Conservation (phyloP, 2,329 filamentous ascomycete species). For the Mycosphaerella sp. region DNA sequence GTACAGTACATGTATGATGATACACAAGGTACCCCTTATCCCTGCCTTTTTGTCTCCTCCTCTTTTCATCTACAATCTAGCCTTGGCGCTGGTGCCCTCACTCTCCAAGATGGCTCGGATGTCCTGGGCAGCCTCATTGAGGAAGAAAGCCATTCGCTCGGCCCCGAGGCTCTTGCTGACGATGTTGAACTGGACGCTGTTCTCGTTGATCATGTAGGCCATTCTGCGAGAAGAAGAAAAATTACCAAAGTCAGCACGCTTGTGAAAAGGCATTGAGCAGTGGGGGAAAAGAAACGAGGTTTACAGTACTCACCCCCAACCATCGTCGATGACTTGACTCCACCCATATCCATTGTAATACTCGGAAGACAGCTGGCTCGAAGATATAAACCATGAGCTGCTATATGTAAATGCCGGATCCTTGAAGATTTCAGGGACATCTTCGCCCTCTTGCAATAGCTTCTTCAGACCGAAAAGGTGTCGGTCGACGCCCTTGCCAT, state of each 20-base stretch:
- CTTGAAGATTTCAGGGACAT: constrained; percentile 73
- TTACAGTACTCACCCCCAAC: constrained; percentile 61
- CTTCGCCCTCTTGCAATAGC: constrained; percentile 71
- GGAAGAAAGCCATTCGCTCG: constrained; percentile 89
- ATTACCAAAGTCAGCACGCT: too few relatives aligned
- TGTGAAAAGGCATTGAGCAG: too few relatives aligned
- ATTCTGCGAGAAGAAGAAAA: constrained; percentile 46
- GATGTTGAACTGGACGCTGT: constrained; percentile 97
- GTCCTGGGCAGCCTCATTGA: constrained; percentile 88
- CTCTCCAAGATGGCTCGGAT: constrained; percentile 80
- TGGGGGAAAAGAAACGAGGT: neutral
- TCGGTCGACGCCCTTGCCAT: constrained; percentile 89
- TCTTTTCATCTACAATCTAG: constrained; percentile 3
- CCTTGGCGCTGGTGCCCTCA: constrained; percentile 38
- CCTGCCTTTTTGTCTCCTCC: too few relatives aligned
- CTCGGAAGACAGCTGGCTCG: constrained; percentile 85
- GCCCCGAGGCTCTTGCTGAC: constrained; percentile 88
- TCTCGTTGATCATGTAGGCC: constrained; percentile 99
- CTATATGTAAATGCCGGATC: constrained; percentile 84
- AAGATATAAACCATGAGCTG: constrained; percentile 81
- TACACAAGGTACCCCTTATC: too few relatives aligned
- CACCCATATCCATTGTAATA: constrained; percentile 99
- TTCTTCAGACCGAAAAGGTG: constrained; percentile 98
- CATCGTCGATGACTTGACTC: constrained; percentile 94
- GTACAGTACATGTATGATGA: too few relatives aligned